Evolutionary conservation across 305 asterid species (phyloP).

Genomic region (Fraxinus paxiana): DNA sequence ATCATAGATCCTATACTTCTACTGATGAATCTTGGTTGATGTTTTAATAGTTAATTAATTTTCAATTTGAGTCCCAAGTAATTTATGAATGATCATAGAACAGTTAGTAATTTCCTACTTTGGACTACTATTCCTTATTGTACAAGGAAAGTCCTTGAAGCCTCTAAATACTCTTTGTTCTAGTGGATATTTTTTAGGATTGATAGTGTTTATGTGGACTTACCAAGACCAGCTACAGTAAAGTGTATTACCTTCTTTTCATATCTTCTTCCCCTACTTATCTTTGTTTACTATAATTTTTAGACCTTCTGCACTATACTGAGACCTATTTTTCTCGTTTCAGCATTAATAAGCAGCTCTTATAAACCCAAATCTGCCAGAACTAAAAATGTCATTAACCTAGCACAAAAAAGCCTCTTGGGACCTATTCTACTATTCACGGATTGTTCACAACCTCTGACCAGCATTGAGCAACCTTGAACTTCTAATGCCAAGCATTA

Average conservation of each 20-base stretch:
- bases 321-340: not conserved
- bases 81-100: not conserved
- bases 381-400: not conserved
- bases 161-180: not conserved
- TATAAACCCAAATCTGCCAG: not conserved
- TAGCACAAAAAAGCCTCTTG: not conserved
- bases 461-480: not conserved
- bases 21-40: not conserved
- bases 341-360: not conserved
- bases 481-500: not conserved
- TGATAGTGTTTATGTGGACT: not conserved
- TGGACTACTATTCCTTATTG: not conserved
- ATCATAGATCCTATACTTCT: not conserved
- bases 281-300: not conserved
- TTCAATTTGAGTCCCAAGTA: not conserved
- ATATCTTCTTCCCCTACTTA: not conserved
- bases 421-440: not conserved
- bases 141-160: not conserved
- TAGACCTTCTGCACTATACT: not conserved
- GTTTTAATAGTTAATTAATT: not conserved
- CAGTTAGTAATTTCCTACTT: not conserved
- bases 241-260: not conserved
- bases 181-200: not conserved
- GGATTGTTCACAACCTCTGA: not conserved
- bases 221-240: not conserved